Evolutionary conservation across 2,329 filamentous ascomycete genomes (phyloP), one percentile per base, ranked within the genome.

Genomic region (Lecanicillium sp.): DNA sequence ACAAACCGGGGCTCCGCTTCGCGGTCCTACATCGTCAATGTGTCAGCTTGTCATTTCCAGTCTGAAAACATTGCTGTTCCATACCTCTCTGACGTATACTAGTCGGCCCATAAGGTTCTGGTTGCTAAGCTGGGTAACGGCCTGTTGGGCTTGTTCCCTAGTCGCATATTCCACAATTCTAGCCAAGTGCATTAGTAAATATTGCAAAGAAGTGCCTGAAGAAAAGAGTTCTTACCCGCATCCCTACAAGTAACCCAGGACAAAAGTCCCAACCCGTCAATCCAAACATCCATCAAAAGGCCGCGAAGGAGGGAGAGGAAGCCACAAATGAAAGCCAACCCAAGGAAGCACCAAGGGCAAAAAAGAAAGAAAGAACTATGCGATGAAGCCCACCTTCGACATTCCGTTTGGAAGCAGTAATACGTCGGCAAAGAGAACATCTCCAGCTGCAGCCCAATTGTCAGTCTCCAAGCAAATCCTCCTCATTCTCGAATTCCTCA

Each of bases 101-200:
- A 98, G 84, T 65, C 92, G 83, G 44, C 92, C 92, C 90, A 97
- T 97, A 45, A 98, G 74, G 64, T 94, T 96, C 68, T 96, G 90
- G 72, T 98, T 98, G 79, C 89, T 96, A 68, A 98, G 85, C 61
- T 88, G 92, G 65, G 86, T 83, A 71, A 98, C 92, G 60, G 92
- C 92, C 66, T 87, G 84, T 68, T 97, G 92, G 62, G 92, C 92
- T 84, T 98, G 88, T 61, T 98, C 92, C 80, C 89, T 87, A 58
- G 90, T 96, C 66, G 89, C 89, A 81, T 98, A 98, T 84, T 98
- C 92, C 83, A 98, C 92, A 87, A 98, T 98, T 74, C 88, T 95
- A 25, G 11, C 11, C 11, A 11, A 13, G 14, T 3, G 3, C 27
- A 29, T 47, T 19, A 42, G 48, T 68, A 47, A 72, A 60, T 41